Evolutionary conservation across 805 yeast species (phyloP), one percentile per base, ranked within the genome.

Genomic region (Lipomyces yamadae): DNA sequence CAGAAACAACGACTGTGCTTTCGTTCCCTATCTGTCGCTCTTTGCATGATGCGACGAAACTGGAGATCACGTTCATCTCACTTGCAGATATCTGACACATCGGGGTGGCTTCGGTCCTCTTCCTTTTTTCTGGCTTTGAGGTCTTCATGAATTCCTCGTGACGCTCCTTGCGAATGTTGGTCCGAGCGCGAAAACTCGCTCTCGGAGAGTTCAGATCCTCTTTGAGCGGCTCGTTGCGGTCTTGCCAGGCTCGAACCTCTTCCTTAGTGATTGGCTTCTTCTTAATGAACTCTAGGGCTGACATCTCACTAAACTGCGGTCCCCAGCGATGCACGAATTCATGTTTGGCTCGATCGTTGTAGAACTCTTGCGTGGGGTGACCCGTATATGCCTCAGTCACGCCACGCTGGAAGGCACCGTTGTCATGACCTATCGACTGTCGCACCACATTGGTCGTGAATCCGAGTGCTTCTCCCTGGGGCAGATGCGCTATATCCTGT

Each of bases 61-160:
- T 39, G 1, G 45, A 4, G 45, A 39, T 39, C 45, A 39, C 45
- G 45, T 39, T 39, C 45, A 39, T n/a, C 45, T 39, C 45, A 39
- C 45, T 39, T 39, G 45, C n/a, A 39, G 45, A 39, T n/a, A 11
- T 39, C 45, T 39, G 45, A n/a, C 5, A 10, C 45, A 39, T 11
- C 45, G 45, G 45, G 13, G 45, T 13, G 45, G 45, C n/a, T 39
- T 39, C 45, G 45, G 45, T 39, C 45, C 45, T 39, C 45, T 39
- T 39, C 45, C 4, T 39, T 3, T 13, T 39, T 2, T 39, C 45
- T 39, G 45, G 45, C 45, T 4, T 39, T 4, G 45, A 1, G 45
- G 45, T 39, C 45, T 39, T 39, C n/a, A 39, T 39, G 45, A 39
- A 39, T 8, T 4, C n/a, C 45, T 34, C 37, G 2, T 39, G n/a